Percentiles rank a stretch among this genome's conserved stretches.
These are phyloP conservation scores for Sporothrix brunneoviolacea DNA, from an alignment of 2,329 filamentous ascomycete species.

Conservation along the genomic window DNA sequence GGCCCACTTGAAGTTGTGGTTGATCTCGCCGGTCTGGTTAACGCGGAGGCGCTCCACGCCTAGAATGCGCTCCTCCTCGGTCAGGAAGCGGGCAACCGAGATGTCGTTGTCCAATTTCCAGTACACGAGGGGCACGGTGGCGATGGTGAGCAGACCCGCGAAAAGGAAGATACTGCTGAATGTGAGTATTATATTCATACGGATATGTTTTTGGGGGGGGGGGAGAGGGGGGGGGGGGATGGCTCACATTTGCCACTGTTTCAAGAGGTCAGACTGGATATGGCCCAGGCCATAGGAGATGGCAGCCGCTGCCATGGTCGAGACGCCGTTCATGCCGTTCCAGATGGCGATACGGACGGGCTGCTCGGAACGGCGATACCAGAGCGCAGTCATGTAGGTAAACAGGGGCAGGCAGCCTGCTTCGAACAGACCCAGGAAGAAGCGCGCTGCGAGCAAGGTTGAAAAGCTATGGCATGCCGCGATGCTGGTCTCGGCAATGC, in stretches of 20 bases:
- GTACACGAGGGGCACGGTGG: conserved; percentile 52
- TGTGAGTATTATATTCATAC: too few relatives aligned
- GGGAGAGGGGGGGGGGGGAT: too few relatives aligned
- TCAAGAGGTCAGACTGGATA: too few relatives aligned
- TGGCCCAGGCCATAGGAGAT: too few relatives aligned
- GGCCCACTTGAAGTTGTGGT: conserved; percentile 61
- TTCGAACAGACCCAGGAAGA: conserved; percentile 31
- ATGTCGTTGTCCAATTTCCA: conserved; percentile 55
- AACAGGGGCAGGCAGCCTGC: conserved; percentile 38
- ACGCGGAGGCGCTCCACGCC: conserved; percentile 64
- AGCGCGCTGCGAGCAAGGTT: conserved; percentile 23
- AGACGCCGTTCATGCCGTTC: conserved; percentile 56
- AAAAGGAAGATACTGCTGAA: conserved; percentile 61
- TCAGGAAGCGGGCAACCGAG: conserved; percentile 49
- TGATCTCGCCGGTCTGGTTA: conserved; percentile 66
- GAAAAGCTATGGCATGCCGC: conserved; percentile 23
- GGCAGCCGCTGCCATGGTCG: conserved; percentile 49
- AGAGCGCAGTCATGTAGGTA: conserved; percentile 40
- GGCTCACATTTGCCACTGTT: too few relatives aligned
- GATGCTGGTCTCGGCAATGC: conserved; percentile 33
- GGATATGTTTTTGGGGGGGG: too few relatives aligned
- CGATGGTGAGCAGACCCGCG: conserved; percentile 53
- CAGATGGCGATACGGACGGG: conserved; percentile 57
- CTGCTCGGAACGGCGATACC: conserved; percentile 49
- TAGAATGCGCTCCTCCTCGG: conserved; percentile 57